These are phyloP conservation scores for Blastocrithidia nonstop DNA, from an alignment of 208 protist genomes.

Conservation along the genomic window DNA sequence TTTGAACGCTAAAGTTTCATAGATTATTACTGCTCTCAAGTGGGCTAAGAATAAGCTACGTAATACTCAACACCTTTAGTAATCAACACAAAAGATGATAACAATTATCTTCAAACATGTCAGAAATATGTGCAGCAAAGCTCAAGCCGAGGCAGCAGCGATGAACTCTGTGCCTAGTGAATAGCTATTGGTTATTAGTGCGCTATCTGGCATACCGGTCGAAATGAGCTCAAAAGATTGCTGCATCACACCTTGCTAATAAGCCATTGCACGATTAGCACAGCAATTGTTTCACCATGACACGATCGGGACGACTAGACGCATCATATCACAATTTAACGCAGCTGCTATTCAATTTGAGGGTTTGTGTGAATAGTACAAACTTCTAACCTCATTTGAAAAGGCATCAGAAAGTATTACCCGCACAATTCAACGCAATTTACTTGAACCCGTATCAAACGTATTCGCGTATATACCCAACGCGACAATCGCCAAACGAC, in stretches of 20 bases:
- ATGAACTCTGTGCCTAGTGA: slow-evolving; percentile 12
- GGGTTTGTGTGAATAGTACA: slow-evolving; percentile 31
- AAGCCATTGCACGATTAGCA: slow-evolving; percentile 12
- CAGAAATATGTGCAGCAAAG: slow-evolving; percentile 15
- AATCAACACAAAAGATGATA: slow-evolving; percentile 32
- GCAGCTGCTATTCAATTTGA: slow-evolving; percentile 32
- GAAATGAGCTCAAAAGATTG: slow-evolving; percentile 24
- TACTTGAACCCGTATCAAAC: slow-evolving; percentile 12
- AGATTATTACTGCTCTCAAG: slow-evolving; percentile 12
- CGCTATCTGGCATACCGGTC: slow-evolving; percentile 35
- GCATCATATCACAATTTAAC: slow-evolving; percentile 50
- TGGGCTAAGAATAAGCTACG: slow-evolving; percentile 22
- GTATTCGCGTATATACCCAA: slow-evolving; percentile 7
- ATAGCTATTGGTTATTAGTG: slow-evolving; percentile 31
- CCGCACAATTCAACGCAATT: slow-evolving; percentile 22
- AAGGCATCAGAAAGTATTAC: slow-evolving; percentile 17
- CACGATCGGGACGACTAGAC: slow-evolving; percentile 41
- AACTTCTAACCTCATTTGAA: slow-evolving; percentile 19
- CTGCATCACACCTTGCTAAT: slow-evolving; percentile 34
- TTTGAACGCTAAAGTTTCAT: slow-evolving; percentile 8
- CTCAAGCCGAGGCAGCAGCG: slow-evolving; percentile 11
- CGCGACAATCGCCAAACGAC: slow-evolving; percentile 5
- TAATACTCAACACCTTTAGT: slow-evolving; percentile 31
- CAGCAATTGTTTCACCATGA: slow-evolving; percentile 31
- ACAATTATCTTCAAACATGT: slow-evolving; percentile 27